Conservation (phyloP, 352 stramenopile species). For the Phytopythium boreale region DNA sequence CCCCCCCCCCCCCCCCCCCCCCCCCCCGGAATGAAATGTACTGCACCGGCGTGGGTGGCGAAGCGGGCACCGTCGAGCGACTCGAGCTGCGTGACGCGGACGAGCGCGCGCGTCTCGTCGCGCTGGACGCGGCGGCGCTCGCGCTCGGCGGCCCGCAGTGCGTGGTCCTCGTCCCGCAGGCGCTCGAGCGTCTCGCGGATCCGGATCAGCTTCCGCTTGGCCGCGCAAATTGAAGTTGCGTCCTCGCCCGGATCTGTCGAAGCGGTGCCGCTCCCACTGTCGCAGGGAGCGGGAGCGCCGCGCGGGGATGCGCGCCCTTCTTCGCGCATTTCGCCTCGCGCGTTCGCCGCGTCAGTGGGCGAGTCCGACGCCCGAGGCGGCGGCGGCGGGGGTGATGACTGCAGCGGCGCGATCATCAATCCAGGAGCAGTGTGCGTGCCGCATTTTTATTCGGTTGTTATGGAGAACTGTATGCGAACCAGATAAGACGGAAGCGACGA, state of each 20-base stretch:
- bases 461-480: background rate
- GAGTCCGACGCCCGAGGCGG: background rate
- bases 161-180: constrained; percentile 12
- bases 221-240: background rate
- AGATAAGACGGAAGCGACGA: background rate
- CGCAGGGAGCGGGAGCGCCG: background rate
- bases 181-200: constrained; percentile 27
- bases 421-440: too few species aligned
- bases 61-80: constrained; percentile 29
- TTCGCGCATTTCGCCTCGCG: background rate
- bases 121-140: constrained; percentile 21
- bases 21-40: background rate
- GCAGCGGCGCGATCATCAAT: too few species aligned
- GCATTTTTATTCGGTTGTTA: too few species aligned
- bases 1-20: too few species aligned
- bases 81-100: constrained; percentile 53
- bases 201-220: constrained; percentile 5
- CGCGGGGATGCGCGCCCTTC: background rate
- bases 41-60: constrained; percentile 30
- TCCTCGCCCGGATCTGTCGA: background rate
- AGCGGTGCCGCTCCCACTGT: background rate
- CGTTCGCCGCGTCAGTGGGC: background rate
- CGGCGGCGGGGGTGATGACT: too few species aligned
- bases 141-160: constrained; percentile 11
- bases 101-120: constrained; percentile 41